Conservation (phyloP, 805 yeast species). For the Kazachstania martiniae region DNA sequence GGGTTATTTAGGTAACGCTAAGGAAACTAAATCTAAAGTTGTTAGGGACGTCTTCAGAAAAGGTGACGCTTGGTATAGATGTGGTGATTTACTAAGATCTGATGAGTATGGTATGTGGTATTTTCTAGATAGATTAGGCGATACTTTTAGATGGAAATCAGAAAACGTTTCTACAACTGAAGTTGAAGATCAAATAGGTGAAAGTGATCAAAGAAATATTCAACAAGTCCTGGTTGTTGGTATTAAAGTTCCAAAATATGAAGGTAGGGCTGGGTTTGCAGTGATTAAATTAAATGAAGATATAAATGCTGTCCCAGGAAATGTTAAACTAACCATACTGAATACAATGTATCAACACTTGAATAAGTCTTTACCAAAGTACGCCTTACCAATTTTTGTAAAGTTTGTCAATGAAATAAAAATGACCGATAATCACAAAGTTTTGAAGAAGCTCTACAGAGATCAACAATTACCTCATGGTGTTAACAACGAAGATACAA, state of each 20-base stretch:
- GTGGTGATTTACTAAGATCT: slow-evolving; percentile 69
- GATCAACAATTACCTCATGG: slow-evolving; percentile 65
- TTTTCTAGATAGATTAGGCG: slow-evolving; percentile 89
- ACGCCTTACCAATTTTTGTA: slow-evolving; percentile 76
- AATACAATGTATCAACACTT: slow-evolving; percentile 30
- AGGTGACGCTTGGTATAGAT: slow-evolving; percentile 87
- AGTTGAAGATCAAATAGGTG: slow-evolving; percentile 64
- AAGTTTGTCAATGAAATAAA: slow-evolving; percentile 54
- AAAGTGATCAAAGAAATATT: slow-evolving; percentile 28
- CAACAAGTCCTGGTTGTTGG: slow-evolving; percentile 82
- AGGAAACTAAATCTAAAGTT: slow-evolving; percentile 71
- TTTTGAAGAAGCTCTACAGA: slow-evolving; percentile 57
- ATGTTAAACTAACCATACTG: slow-evolving; percentile 25
- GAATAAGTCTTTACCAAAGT: slow-evolving; percentile 51
- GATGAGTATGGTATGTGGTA: slow-evolving; percentile 63
- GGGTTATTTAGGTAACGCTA: slow-evolving; percentile 75
- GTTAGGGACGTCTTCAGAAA: slow-evolving; percentile 60
- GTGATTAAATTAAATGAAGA: slow-evolving; percentile 45
- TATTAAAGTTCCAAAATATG: slow-evolving; percentile 71
- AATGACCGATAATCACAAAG: slow-evolving; percentile 73
- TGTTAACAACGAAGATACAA: slow-evolving; percentile 41
- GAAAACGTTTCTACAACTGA: slow-evolving; percentile 92
- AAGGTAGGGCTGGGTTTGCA: slow-evolving; percentile 91
- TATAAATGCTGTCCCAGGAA: slow-evolving; percentile 9
- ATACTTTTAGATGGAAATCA: slow-evolving; percentile 93